Base-by-base conservation (phyloP, 2,329 filamentous ascomycete genomes). In the Aplosporella prunicola region DNA sequence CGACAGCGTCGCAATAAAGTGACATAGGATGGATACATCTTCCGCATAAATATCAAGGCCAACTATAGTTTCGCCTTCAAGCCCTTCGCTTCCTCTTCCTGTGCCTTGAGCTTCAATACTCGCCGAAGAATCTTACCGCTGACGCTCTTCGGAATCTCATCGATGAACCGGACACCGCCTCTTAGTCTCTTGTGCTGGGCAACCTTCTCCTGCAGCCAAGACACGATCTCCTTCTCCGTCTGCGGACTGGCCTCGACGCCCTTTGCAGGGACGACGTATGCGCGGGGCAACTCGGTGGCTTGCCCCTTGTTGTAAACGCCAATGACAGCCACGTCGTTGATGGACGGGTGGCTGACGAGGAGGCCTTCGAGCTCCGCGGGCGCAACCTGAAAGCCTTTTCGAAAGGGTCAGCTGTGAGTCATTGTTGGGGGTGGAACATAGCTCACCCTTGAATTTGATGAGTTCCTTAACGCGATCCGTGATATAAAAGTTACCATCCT, bases 401-500 rank as follows among this genome's bases (percentile, higher is more conserved):
- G n/a, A 13, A 5, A 14, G 28, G 9, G 24, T 24, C 17, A 20
- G 8, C 13, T 16, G 20, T 4, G 8, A 14, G n/a, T n/a, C n/a
- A n/a, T n/a, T n/a, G n/a, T n/a, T n/a, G n/a, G 17, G 6, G 22
- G 28, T 16, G 17, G 3, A 14, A 10, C 9, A 9, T 10, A 16
- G 24, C 37, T 13, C 14, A 39, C 37, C 58, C 32, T 62, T 62
- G 50, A 61, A 62, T 44, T 62, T 62, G 48, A 62, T 62, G 34
- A 63, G 47, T 39, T 63, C 60, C 45, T 63, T 63, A 35, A 62
- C 55, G 5, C 87, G 80, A 54, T 95, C 88, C 1, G 88, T 93
- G 55, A 94, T 89, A 65, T 79, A 94, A 51, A 93, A 84, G 53
- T 93, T 84, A 20, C 82, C 82, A 33, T 82, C 70, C 30, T 71